phyloP scores from a whole-genome alignment of 306 rosid genomes.

The Cicer bijugum region DNA sequence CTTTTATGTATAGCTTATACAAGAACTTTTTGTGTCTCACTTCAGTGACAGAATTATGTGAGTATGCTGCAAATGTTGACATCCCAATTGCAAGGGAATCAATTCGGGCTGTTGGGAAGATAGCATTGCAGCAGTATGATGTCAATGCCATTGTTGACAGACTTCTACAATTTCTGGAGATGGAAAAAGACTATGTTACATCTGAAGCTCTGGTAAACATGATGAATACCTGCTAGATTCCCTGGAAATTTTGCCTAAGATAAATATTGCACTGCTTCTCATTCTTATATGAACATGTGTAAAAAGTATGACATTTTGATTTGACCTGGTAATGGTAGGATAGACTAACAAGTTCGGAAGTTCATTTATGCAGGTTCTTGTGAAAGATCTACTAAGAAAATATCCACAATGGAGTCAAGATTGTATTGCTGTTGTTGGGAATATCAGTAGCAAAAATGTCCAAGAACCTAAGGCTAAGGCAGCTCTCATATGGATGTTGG shows the following conservation, averaged over 20 bases:
- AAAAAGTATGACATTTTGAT: constrained; percentile 18
- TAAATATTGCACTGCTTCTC: constrained; percentile 25
- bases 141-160: constrained; percentile 99
- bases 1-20: constrained; percentile 43
- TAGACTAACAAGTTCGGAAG: constrained; percentile 43
- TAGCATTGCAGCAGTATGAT: constrained; percentile 98
- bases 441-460: constrained; percentile 94
- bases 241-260: constrained; percentile 28
- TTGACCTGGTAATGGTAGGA: constrained; percentile 30
- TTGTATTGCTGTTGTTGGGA: constrained; percentile 99
- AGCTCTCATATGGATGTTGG: constrained; percentile 99
- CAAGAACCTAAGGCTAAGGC: constrained; percentile 99
- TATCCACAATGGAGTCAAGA: constrained; percentile 99
- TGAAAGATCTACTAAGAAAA: constrained; percentile 91
- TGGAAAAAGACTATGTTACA: constrained; percentile 99
- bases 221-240: constrained; percentile 36
- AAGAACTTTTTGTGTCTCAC: constrained; percentile 43
- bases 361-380: constrained; percentile 79
- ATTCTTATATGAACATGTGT: constrained; percentile 33
- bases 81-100: constrained; percentile 99
- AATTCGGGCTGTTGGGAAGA: constrained; percentile 98
- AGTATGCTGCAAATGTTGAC: constrained; percentile 99
- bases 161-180: constrained; percentile 98
- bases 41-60: constrained; percentile 98
- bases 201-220: constrained; percentile 94